Evolutionary conservation across 2,329 filamentous ascomycete genomes (phyloP), one percentile per base, ranked within the genome.

Genomic region (Gaeumannomyces sp.): DNA sequence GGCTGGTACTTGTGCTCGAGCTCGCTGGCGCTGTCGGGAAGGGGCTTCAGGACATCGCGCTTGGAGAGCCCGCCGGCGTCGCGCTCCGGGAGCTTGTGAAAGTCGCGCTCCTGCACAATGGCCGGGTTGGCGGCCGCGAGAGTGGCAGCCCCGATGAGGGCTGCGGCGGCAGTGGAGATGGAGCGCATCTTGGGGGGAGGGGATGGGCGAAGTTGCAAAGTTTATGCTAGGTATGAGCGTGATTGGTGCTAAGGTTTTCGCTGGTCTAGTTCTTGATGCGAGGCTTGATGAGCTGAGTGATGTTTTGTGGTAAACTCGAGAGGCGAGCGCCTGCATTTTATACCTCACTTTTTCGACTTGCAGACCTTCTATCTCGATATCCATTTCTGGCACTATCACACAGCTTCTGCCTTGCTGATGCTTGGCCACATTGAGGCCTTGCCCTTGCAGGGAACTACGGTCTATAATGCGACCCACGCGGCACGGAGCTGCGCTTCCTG

Each of bases 1-100:
- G 59, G 59, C 28, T 33, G 28, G n/a, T 25, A 60, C 28, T n/a
- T 31, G 28, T 60, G 13, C 59, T 60, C 59, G 19, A 60, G 59
- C 14, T 35, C 28, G 59, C 28, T 31, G 59, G 59, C 59, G 28
- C 59, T 8, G 29, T n/a, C 31, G 4, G 59, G 28, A 5, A 60
- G 28, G 14, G 59, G 25, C 16, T 25, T n/a, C 59, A 31, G 28
- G 29, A 60, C 29, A 10, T 60, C 59, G 28, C 59, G 59, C 59
- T 35, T 27, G 27, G 1, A 25, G 14, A 60, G 57, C 57, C 8
- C 19, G 45, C 22, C 13, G 45, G 19, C 8, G 45, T 10, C 22
- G 19, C 7, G 6, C 8, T 53, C 45, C 7, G 29, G 16, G 14
- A 60, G 57, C 57, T 16, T 16, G 57, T 19, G 2, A 13, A 59